phyloP scores from a whole-genome alignment of 2,329 filamentous ascomycete species.

The Arachnopeziza araneosa region DNA sequence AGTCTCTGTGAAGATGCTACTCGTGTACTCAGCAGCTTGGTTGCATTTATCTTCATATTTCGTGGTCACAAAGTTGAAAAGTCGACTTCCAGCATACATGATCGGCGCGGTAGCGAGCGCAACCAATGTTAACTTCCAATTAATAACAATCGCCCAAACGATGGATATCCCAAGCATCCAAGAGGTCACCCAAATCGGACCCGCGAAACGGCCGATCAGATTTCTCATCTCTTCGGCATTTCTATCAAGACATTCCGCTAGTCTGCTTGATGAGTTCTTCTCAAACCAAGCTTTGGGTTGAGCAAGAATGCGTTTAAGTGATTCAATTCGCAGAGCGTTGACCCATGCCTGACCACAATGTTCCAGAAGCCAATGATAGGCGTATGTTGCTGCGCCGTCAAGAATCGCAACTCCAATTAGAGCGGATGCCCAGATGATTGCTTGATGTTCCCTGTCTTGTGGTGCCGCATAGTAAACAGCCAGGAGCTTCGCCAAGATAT shows the following conservation, averaged over 20 bases:
- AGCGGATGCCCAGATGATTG: constrained; percentile 56
- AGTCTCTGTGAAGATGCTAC: constrained; percentile 64
- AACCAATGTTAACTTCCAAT: constrained; percentile 78
- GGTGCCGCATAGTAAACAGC: constrained; percentile 56
- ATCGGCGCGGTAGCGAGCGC: constrained; percentile 63
- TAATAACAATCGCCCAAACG: constrained; percentile 66
- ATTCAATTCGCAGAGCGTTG: constrained; percentile 61
- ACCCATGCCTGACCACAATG: constrained; percentile 70
- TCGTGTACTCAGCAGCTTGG: constrained; percentile 52
- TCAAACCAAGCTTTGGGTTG: constrained; percentile 78
- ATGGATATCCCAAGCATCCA: constrained; percentile 65
- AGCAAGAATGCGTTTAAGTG: constrained; percentile 62
- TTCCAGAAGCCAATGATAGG: constrained; percentile 68
- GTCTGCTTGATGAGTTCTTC: constrained; percentile 54
- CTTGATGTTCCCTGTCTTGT: constrained; percentile 15
- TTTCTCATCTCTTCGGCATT: constrained; percentile 86
- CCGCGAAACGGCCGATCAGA: constrained; percentile 71
- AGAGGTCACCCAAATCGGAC: constrained; percentile 59
- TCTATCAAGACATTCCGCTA: constrained; percentile 70
- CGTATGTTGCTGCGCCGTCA: constrained; percentile 61
- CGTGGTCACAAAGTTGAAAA: constrained; percentile 58
- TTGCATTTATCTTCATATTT: constrained; percentile 70
- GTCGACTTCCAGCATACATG: constrained; percentile 59
- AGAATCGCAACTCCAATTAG: constrained; percentile 62
- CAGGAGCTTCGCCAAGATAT: constrained; percentile 67